phyloP scores from a whole-genome alignment of 352 stramenopile species.

The Phytophthora melonis region DNA sequence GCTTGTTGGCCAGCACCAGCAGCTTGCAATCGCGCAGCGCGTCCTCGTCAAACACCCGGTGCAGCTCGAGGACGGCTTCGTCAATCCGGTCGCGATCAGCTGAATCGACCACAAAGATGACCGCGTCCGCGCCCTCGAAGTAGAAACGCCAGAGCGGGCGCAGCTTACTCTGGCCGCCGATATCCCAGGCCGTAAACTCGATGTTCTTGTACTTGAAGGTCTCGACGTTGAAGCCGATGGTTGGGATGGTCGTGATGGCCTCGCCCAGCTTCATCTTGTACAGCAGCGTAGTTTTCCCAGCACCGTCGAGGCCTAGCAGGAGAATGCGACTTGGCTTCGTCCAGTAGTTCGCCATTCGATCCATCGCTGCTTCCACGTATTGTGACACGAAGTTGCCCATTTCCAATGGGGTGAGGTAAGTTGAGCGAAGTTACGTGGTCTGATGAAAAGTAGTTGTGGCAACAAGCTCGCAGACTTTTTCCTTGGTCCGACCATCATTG shows the following conservation, averaged over 20 bases:
- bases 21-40: constrained; percentile 47
- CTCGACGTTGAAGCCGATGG: constrained; percentile 87
- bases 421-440: neutral
- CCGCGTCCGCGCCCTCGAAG: constrained; percentile 59
- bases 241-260: constrained; percentile 71
- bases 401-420: neutral
- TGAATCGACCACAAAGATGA: constrained; percentile 91
- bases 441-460: constrained; percentile 20
- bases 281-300: constrained; percentile 96
- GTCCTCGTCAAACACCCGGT: constrained; percentile 52
- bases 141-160: constrained; percentile 83
- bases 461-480: neutral
- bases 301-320: constrained; percentile 93
- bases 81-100: constrained; percentile 60
- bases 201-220: constrained; percentile 75
- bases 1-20: constrained; percentile 59
- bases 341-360: constrained; percentile 45
- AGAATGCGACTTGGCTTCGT: constrained; percentile 60
- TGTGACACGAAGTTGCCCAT: constrained; percentile 49
- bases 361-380: constrained; percentile 43
- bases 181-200: constrained; percentile 83
- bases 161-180: constrained; percentile 79
- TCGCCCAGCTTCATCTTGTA: constrained; percentile 85
- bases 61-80: constrained; percentile 52
- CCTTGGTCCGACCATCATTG: constrained; percentile 4